Percentiles rank a stretch among this genome's conserved stretches.
Conservation (phyloP, 331 rosid genomes). For the Cucumis variabilis region DNA sequence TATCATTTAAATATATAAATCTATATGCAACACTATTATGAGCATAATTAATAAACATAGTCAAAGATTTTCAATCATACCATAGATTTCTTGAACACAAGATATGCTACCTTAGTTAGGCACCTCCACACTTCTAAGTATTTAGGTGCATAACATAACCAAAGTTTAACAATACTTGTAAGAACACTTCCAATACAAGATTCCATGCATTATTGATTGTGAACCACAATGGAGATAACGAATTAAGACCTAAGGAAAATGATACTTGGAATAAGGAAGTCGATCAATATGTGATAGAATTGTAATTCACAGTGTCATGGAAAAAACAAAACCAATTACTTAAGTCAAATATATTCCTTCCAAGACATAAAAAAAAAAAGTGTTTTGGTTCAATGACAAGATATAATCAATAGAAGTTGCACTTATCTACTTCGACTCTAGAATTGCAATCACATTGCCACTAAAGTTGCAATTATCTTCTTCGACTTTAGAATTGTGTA, state of each 20-base stretch:
- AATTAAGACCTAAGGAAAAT: background rate
- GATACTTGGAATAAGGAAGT: conserved; percentile 6
- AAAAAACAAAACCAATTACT: background rate
- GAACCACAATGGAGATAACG: background rate
- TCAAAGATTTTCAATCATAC: no score
- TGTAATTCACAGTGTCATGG: background rate
- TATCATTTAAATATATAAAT: no score
- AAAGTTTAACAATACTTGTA: no score
- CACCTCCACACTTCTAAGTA: no score
- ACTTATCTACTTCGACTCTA: no score
- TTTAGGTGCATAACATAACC: no score
- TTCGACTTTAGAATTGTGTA: background rate
- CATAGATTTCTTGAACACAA: no score
- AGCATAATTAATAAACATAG: no score
- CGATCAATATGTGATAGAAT: background rate
- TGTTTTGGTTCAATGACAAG: background rate
- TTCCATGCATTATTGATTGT: conserved; percentile 3
- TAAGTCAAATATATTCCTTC: background rate
- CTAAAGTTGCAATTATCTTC: background rate
- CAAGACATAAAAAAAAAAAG: background rate
- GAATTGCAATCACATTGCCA: background rate
- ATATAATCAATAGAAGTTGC: background rate
- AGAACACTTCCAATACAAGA: no score
- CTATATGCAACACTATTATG: no score
- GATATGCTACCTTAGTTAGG: no score